Evolutionary conservation across 2,329 filamentous ascomycete species (phyloP), one percentile per base, ranked within the genome.

Genomic region (Ophiocordyceps unilateralis): DNA sequence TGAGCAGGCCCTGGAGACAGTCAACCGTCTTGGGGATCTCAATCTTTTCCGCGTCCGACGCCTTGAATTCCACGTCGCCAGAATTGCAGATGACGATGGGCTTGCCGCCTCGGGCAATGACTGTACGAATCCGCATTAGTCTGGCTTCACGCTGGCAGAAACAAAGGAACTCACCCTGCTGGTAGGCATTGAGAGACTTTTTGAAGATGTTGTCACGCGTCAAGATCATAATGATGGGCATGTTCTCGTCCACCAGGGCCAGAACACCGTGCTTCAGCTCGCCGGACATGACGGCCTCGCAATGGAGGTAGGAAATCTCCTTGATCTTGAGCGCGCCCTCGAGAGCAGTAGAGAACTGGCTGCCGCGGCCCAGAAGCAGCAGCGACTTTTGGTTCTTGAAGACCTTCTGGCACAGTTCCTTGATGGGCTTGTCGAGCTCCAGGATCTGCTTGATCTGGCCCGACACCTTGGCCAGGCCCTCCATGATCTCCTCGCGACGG

Each of bases 271-370:
- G 91, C 78, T 98, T 98, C 56, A 98, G 76, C 69, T 98, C 91
- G 66, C 91, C 91, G 50, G 91, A 96, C 91, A 98, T 98, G 71
- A 98, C 91, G 55, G 91, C 91, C 70, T 98, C 91, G 66, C 91
- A 98, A 67, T 98, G 91, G 46, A 98, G 83, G 67, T 98, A 98
- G 17, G 89, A 96, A 57, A 98, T 98, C 69, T 98, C 91, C 77
- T 98, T 98, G 67, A 98, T 98, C 75, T 98, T 98, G 53, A 98
- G 74, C 41, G 91, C 91, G 66, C 86, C 91, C 72, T 98, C 91
- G 20, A 98, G 78, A 44, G 91, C 91, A 55, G 91, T 98, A 47
- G 89, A 88, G 71, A 88, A 94, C 68, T 98, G 91, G 60, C 86
- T 86, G 53, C 91, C 91, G 71, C 91, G 84, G 47, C 91, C 91